Conservation (phyloP, 257 asterid species). For the Solanum lycopersicoides region DNA sequence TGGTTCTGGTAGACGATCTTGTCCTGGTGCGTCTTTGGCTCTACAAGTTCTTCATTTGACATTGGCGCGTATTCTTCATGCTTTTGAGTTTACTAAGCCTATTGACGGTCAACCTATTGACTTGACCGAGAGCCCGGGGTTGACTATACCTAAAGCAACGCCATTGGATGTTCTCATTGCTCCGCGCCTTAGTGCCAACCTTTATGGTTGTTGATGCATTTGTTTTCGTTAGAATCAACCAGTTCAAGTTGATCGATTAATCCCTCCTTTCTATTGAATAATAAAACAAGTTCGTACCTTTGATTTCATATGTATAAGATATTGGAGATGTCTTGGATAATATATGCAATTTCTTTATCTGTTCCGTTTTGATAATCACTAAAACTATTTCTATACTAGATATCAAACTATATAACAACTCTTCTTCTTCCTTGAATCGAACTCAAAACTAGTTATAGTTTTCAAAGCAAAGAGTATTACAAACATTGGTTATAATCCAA, state of each 20-base stretch:
- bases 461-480: background rate
- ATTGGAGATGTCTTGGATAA: background rate
- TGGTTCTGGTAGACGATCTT: conserved; percentile 40
- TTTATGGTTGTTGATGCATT: conserved; percentile 1
- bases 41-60: conserved; percentile 10
- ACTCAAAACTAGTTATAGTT: background rate
- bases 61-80: conserved; percentile 34
- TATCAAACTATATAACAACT: background rate
- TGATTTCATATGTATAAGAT: background rate
- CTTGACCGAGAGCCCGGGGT: conserved; percentile 36
- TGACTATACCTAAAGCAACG: conserved; percentile 20
- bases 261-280: background rate
- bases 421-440: background rate
- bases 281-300: background rate
- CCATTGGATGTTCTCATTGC: conserved; percentile 25
- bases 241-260: background rate
- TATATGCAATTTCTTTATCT: background rate
- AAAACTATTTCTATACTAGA: background rate
- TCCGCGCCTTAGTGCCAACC: conserved; percentile 21
- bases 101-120: conserved; percentile 14
- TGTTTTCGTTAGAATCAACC: background rate
- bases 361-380: background rate
- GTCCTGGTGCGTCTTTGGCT: conserved; percentile 28
- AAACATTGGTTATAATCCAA: background rate
- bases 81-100: conserved; percentile 21